phyloP scores from a whole-genome alignment of 495 filamentous ascomycete genomes.

The Monascus purpureus region DNA sequence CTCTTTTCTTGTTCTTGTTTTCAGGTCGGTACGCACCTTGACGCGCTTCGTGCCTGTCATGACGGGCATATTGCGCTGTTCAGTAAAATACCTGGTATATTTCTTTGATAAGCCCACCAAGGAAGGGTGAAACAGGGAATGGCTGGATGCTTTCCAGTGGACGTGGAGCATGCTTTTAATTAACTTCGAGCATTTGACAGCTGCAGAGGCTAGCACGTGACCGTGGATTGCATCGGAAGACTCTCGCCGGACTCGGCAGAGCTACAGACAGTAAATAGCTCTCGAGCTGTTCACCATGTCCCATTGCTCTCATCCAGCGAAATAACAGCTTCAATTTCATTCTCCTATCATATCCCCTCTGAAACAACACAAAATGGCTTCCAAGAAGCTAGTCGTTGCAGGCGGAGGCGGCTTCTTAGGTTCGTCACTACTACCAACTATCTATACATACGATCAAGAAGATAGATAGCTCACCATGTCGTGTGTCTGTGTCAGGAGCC shows the following conservation, averaged over 20 bases:
- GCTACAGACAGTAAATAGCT: neutral
- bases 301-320: too few species aligned
- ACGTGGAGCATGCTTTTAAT: too few species aligned
- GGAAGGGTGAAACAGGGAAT: neutral
- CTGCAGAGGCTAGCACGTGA: too few species aligned
- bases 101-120: neutral
- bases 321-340: too few species aligned
- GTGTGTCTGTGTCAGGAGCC: conserved; percentile 46
- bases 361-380: conserved; percentile 17
- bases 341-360: too few species aligned
- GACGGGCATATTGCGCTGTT: conserved; percentile 37
- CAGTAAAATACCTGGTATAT: neutral
- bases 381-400: conserved; percentile 71
- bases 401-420: conserved; percentile 92
- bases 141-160: too few species aligned
- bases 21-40: conserved; percentile 24
- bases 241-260: neutral
- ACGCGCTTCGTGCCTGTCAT: conserved; percentile 43
- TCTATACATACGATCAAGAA: too few species aligned
- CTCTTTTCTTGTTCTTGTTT: neutral
- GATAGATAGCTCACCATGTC: conserved; percentile 5
- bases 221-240: too few species aligned
- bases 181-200: too few species aligned
- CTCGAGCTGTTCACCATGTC: too few species aligned
- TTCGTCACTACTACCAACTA: conserved; percentile 12